Base-by-base conservation (phyloP, 106 monocot species). In the Dendrobium officinale region DNA sequence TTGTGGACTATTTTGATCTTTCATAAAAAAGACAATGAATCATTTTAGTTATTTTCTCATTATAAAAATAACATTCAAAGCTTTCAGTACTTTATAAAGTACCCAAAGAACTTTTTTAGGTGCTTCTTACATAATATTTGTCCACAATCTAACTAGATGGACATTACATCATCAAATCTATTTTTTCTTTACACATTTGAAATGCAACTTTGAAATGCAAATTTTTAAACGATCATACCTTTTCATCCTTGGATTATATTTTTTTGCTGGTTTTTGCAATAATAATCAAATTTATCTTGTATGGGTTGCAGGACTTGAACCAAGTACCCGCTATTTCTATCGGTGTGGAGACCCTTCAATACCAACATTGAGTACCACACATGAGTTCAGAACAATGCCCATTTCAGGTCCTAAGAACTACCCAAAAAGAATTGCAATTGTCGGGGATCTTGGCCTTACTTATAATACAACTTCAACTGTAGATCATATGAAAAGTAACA, bases 361-460 rank as follows among this genome's bases (percentile, higher is more conserved):
- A 68, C 79, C 82, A 48, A 82, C 91, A 51, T 83, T 96, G 93
- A 96, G 96, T 73, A 64, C 17, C 43, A 67, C 82, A 51, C 92
- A 82, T 79, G 16, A 29, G 61, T 96, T 96, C 83, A 86, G 67
- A 56, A 96, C 93, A 15, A 96, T 93, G 96, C 93, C 96, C 16
- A 68, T 84, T 48, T 79, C 87, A 10, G 81, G 84, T 22, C 88
- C 90, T 81, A 26, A 40, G 26, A 89, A 82, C 42, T 94, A 94
- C 73, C 91, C 94, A 20, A 78, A 78, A 41, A 79, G 86, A 78
- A 96, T 96, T 74, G 96, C 93, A 24, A 19, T 96, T 20, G 83
- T 90, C 72, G 96, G 96, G 1, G 96, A 96, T 83, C 78, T 96
- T 49, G 96, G 96, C 19, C 93, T 96, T 24, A 96, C 96, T 42